Percentiles rank a stretch among this genome's conserved stretches.
These are phyloP conservation scores for Mycena chlorophos DNA, from an alignment of 768 basidiomycete species.

Conservation along the genomic window DNA sequence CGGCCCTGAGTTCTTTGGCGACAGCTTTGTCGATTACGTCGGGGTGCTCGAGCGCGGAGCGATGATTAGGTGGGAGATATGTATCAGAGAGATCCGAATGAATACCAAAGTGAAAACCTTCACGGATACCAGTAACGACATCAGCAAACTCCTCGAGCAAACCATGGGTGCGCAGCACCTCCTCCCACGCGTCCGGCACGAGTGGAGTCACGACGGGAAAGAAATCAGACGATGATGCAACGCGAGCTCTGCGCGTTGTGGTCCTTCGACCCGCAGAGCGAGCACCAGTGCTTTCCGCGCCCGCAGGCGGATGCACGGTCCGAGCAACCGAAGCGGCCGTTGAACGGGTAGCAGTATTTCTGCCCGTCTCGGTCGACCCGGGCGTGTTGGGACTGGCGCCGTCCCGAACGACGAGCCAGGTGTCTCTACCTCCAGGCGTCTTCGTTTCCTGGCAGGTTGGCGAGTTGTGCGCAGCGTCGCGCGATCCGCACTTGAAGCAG, in stretches of 20 bases:
- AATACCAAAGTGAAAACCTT: conserved; percentile 29
- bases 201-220: conserved; percentile 27
- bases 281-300: conserved; percentile 15
- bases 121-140: conserved; percentile 22
- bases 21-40: conserved; percentile 18
- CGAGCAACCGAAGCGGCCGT: conserved; percentile 14
- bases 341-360: conserved; percentile 19
- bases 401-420: neutral
- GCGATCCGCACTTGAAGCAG: neutral
- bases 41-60: conserved; percentile 19
- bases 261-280: conserved; percentile 15
- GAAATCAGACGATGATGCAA: conserved; percentile 20
- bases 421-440: neutral
- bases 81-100: neutral
- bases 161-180: conserved; percentile 4
- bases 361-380: conserved; percentile 10
- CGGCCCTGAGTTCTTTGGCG: conserved; percentile 10
- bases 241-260: conserved; percentile 22
- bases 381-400: neutral
- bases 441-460: neutral
- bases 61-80: conserved; percentile 27
- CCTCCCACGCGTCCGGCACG: conserved; percentile 22
- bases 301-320: neutral
- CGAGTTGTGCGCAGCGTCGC: neutral
- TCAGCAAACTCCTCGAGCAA: conserved; percentile 21